Evolutionary conservation across 148 eudicot species (phyloP), one percentile per base, ranked within the genome.

Genomic region (Agrostemma githago): DNA sequence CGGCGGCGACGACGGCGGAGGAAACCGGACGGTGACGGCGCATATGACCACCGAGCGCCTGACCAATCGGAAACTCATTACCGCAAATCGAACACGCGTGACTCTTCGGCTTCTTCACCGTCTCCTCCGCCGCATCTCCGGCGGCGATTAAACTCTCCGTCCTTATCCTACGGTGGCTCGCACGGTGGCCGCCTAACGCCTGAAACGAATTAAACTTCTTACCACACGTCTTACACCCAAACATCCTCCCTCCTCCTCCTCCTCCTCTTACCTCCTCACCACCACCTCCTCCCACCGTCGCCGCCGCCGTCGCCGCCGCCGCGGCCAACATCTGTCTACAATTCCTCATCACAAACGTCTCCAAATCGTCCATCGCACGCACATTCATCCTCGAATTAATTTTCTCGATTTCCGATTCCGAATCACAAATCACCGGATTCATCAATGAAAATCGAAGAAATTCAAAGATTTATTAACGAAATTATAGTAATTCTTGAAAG

Each of bases 131-230:
- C 74, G n/a, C 14, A 12, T 39, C 8, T 2, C 9, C 38, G 9
- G 72, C 85, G 0, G 62, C 79, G 34, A 42, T 42, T 5, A 0
- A 12, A 3, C 63, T 63, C 48, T 68, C 19, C 0, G 73, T 0
- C 42, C 73, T 82, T 0, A 58, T 51, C 70, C 76, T 85, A 77
- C 84, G 84, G 77, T 89, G 93, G 67, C 93, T 89, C 6, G 93
- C 85, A 20, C 89, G 75, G 82, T 89, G 93, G 39, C 93, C 93
- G 3, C 93, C 93, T 2, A 89, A 73, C 1, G 93, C 93, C 20
- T 89, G 90, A 44, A 89, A 89, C 1, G 93, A 83, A 8, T 79
- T 17, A 40, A 89, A 89, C 34, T 76, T 73, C 5, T 77, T 71
- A 39, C 77, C 79, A 42, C 93, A 89, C 0, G 90, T 85, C 68